Evolutionary conservation across 805 yeast genomes (phyloP).

Genomic region (Candida coquimbonensis): DNA sequence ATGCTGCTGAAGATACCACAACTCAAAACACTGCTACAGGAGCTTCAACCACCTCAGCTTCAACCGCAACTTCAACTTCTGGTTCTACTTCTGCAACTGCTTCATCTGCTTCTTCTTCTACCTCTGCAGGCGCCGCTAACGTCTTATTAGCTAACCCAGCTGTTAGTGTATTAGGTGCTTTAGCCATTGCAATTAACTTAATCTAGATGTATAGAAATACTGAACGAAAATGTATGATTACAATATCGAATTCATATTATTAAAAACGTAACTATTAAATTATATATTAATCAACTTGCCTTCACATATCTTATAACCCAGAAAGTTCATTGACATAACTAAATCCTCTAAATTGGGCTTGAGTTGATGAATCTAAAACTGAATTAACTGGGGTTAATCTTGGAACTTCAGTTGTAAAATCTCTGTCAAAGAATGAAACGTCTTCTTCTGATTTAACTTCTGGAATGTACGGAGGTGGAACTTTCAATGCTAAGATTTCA

Average conservation of each 20-base stretch:
- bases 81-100: slow-evolving; percentile 6
- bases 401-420: slow-evolving; percentile 91
- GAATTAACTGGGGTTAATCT: slow-evolving; percentile 92
- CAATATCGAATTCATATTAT: neutral
- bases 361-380: slow-evolving; percentile 76
- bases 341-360: slow-evolving; percentile 96
- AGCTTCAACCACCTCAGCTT: neutral
- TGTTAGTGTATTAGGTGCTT: slow-evolving; percentile 17
- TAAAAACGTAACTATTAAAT: no score
- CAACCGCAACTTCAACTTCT: neutral
- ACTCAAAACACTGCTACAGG: slow-evolving; percentile 11
- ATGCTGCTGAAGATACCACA: slow-evolving; percentile 17
- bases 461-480: slow-evolving; percentile 87
- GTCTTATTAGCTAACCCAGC: slow-evolving; percentile 14
- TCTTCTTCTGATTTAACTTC: slow-evolving; percentile 83
- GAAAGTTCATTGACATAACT: slow-evolving; percentile 71
- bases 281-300: no score
- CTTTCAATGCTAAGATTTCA: slow-evolving; percentile 62
- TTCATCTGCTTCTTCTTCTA: slow-evolving; percentile 12
- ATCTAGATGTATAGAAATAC: slow-evolving; percentile 6
- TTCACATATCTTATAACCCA: slow-evolving; percentile 20
- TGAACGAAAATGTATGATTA: neutral
- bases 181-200: slow-evolving; percentile 16
- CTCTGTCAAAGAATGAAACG: slow-evolving; percentile 88
- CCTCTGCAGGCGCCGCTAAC: slow-evolving; percentile 13